Conservation (phyloP, 768 basidiomycete genomes). For the Cystoderma amianthinum region DNA sequence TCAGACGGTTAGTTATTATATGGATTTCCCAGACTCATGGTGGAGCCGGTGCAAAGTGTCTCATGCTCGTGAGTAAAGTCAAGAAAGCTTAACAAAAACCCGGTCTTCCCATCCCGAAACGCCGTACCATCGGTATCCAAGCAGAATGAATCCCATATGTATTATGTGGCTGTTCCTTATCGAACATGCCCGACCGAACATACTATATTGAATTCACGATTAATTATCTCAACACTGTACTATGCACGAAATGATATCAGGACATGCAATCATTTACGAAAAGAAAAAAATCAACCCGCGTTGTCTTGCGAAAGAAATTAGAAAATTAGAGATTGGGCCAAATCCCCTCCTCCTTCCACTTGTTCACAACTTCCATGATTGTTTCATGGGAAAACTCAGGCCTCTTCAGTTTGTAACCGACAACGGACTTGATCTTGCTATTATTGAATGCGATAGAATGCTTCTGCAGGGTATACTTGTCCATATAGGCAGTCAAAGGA, state of each 20-base stretch:
- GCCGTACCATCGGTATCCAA: too few species aligned
- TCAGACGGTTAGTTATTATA: not conserved
- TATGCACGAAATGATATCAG: too few species aligned
- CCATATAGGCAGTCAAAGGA: constrained; percentile 75
- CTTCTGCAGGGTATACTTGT: constrained; percentile 63
- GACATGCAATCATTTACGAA: too few species aligned
- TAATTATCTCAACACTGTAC: too few species aligned
- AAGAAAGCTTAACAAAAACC: too few species aligned
- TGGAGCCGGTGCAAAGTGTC: constrained; percentile 1
- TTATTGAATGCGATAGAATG: constrained; percentile 65
- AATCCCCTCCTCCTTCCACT: constrained; percentile 70
- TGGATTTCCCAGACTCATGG: not conserved
- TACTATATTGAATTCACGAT: too few species aligned
- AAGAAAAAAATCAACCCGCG: too few species aligned
- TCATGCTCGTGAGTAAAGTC: constrained; percentile 4
- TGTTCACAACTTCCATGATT: constrained; percentile 66
- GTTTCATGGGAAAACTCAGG: constrained; percentile 58
- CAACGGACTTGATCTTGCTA: constrained; percentile 63
- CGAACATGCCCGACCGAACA: too few species aligned
- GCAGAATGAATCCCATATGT: too few species aligned
- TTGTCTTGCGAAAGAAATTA: too few species aligned
- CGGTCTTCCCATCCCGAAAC: too few species aligned
- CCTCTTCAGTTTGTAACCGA: constrained; percentile 59
- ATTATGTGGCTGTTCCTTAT: too few species aligned
- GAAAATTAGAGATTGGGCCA: constrained; percentile 43